These are phyloP conservation scores for Calocybe gambosa DNA, from an alignment of 1,284 basidiomycete species.

Conservation along the genomic window DNA sequence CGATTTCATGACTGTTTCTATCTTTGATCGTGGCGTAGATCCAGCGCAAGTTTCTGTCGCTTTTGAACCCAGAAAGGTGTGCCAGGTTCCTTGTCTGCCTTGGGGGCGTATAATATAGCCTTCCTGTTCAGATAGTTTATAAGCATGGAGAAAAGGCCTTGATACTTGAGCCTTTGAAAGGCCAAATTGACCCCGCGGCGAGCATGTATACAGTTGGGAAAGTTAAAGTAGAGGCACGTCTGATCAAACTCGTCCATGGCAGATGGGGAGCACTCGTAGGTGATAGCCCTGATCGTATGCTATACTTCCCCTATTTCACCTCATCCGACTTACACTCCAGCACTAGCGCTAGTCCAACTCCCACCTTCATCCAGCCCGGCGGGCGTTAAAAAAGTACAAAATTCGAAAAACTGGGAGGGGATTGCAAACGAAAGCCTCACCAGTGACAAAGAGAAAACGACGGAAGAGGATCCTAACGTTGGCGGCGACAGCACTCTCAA, in stretches of 20 bases:
- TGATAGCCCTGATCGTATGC: conserved; percentile 67
- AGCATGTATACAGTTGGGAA: conserved; percentile 69
- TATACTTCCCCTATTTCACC: conserved; percentile 8
- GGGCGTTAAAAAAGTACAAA: conserved; percentile 29
- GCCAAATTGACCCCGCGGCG: conserved; percentile 64
- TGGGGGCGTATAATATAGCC: neutral
- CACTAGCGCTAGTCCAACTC: conserved; percentile 23
- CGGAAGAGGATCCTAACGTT: conserved; percentile 74
- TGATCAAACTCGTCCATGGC: conserved; percentile 56
- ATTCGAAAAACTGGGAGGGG: conserved; percentile 78
- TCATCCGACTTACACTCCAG: conserved; percentile 9
- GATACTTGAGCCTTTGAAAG: conserved; percentile 71
- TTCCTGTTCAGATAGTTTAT: conserved; percentile 45
- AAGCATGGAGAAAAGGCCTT: conserved; percentile 58
- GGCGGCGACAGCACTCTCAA: conserved; percentile 77
- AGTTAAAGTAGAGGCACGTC: conserved; percentile 76
- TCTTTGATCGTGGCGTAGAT: conserved; percentile 78
- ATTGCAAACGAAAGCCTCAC: conserved; percentile 64
- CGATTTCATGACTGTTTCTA: conserved; percentile 62
- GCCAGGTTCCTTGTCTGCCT: conserved; percentile 13
- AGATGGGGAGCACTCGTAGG: conserved; percentile 77
- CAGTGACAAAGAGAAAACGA: conserved; percentile 45
- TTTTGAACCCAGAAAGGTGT: conserved; percentile 61
- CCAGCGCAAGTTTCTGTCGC: conserved; percentile 54
- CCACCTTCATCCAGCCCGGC: conserved; percentile 28